Percentiles rank a stretch among this genome's conserved stretches.
Conservation (phyloP, 441 rosid genomes). For the Jatropha multifida region DNA sequence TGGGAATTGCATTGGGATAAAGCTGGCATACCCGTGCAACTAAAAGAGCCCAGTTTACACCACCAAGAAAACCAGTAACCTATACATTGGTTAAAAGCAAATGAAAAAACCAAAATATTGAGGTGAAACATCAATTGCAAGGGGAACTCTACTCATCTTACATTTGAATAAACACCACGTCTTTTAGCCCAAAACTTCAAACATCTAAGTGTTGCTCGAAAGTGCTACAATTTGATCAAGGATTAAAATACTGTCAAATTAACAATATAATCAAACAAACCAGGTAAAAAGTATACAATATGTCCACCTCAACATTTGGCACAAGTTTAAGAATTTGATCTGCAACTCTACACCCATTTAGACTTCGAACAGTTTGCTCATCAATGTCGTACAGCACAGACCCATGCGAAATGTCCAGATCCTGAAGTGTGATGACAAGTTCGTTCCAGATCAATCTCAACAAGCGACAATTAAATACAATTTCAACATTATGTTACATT, state of each 20-base stretch:
- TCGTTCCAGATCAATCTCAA: constrained; percentile 18
- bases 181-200: constrained; percentile 90
- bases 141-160: constrained; percentile 26
- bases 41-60: constrained; percentile 79
- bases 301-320: constrained; percentile 74
- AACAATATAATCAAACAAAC: constrained; percentile 9
- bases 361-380: constrained; percentile 94
- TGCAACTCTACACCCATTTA: constrained; percentile 97
- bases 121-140: neutral
- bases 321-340: constrained; percentile 95
- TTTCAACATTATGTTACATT: neutral
- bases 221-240: constrained; percentile 48
- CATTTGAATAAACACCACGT: constrained; percentile 87
- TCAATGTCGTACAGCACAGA: constrained; percentile 71
- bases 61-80: constrained; percentile 85
- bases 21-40: constrained; percentile 88
- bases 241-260: constrained; percentile 18
- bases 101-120: constrained; percentile 8
- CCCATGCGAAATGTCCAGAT: constrained; percentile 74
- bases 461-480: constrained; percentile 7
- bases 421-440: constrained; percentile 38
- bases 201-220: constrained; percentile 75
- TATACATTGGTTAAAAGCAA: constrained; percentile 25
- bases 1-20: constrained; percentile 91
- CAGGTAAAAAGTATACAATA: neutral